These are phyloP conservation scores for Backusella morwellensis DNA, from an alignment of 192 early-diverging fungal species.

Conservation along the genomic window DNA sequence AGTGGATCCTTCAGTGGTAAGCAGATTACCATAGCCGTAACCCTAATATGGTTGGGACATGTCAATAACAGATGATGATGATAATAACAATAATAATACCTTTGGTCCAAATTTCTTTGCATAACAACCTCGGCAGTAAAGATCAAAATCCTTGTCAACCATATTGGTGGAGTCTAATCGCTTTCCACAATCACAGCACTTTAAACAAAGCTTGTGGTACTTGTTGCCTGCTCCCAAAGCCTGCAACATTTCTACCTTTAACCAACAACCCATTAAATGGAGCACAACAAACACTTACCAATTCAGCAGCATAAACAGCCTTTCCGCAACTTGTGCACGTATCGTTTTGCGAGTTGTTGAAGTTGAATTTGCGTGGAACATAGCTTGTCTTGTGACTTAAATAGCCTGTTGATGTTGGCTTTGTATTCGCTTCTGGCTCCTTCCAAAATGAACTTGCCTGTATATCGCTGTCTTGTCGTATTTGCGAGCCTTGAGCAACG, in stretches of 20 bases:
- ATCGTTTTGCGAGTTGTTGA: conserved; percentile 33
- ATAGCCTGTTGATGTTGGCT: conserved; percentile 3
- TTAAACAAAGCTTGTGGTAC: conserved; percentile 57
- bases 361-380: conserved; percentile 33
- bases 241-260: not conserved
- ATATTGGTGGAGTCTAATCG: conserved; percentile 55
- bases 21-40: conserved; percentile 27
- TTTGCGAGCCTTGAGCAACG: not conserved
- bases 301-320: conserved; percentile 58
- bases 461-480: not conserved
- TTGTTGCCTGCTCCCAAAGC: conserved; percentile 52
- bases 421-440: not conserved
- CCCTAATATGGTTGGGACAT: not conserved
- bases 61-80: not conserved
- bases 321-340: conserved; percentile 56
- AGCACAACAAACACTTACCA: conserved; percentile 19
- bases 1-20: conserved; percentile 27
- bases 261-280: too few relatives aligned
- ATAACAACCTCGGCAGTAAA: conserved; percentile 55
- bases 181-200: conserved; percentile 53
- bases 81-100: not conserved
- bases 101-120: conserved; percentile 52
- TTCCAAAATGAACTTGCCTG: not conserved
- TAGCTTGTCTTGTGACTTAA: conserved; percentile 22
- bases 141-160: conserved; percentile 46